These are phyloP conservation scores for Rauvolfia tetraphylla DNA, from an alignment of 257 asterid species.

Conservation along the genomic window DNA sequence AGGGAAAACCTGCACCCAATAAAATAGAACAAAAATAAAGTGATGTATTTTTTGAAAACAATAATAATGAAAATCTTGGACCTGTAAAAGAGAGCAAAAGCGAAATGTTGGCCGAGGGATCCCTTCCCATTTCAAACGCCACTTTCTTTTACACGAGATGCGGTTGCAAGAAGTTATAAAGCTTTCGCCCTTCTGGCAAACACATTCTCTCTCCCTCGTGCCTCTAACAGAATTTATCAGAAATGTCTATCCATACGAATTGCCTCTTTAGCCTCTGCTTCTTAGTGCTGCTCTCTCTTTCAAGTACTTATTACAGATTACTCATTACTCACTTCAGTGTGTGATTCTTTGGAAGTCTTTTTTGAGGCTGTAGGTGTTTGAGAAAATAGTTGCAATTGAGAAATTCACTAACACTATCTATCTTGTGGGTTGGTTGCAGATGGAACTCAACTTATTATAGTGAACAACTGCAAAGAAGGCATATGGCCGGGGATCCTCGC, in stretches of 20 bases:
- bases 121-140: background rate
- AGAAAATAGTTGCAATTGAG: background rate
- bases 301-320: slow-evolving; percentile 4
- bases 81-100: background rate
- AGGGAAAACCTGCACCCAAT: too few relatives aligned
- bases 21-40: too few relatives aligned
- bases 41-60: too few relatives aligned
- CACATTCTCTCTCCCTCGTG: background rate
- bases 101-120: background rate
- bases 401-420: background rate
- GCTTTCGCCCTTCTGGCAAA: background rate
- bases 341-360: background rate
- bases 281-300: slow-evolving; percentile 2
- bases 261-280: slow-evolving; percentile 11
- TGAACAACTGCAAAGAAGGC: slow-evolving; percentile 62
- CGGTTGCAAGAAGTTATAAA: slow-evolving; percentile 10
- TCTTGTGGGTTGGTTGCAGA: slow-evolving; percentile 36
- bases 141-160: background rate
- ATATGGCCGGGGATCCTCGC: slow-evolving; percentile 83
- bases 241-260: slow-evolving; percentile 3
- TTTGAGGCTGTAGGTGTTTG: background rate
- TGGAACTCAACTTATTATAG: slow-evolving; percentile 51
- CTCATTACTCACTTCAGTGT: background rate
- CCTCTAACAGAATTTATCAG: background rate
- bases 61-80: too few relatives aligned